These are phyloP conservation scores for Pyrus pyrifolia DNA, from an alignment of 306 rosid genomes.

Conservation along the genomic window DNA sequence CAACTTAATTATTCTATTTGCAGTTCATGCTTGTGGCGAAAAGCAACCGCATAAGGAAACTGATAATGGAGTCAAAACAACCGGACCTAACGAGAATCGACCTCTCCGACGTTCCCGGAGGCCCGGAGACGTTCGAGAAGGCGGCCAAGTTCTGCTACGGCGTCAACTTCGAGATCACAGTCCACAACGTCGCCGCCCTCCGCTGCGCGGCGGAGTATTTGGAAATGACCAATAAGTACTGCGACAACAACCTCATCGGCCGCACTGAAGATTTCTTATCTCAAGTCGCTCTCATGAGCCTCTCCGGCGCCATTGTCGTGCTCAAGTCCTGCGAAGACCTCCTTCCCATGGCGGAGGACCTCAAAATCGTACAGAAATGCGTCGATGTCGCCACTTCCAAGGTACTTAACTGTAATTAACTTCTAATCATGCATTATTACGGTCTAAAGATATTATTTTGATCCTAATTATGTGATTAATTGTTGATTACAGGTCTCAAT, in stretches of 20 bases:
- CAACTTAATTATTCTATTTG: neutral
- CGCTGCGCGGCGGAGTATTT: slow-evolving; percentile 80
- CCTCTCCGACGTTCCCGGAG: slow-evolving; percentile 74
- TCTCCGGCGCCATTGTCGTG: slow-evolving; percentile 51
- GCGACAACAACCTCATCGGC: slow-evolving; percentile 53
- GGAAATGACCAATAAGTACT: slow-evolving; percentile 67
- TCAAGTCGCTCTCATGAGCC: slow-evolving; percentile 56
- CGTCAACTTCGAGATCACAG: slow-evolving; percentile 81
- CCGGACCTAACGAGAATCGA: slow-evolving; percentile 55
- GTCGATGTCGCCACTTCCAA: slow-evolving; percentile 42
- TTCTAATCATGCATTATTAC: neutral
- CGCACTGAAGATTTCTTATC: slow-evolving; percentile 71
- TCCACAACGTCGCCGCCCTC: slow-evolving; percentile 64
- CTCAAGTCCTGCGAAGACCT: slow-evolving; percentile 57
- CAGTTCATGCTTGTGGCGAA: slow-evolving; percentile 89
- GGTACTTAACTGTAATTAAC: slow-evolving; percentile 6
- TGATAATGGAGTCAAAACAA: slow-evolving; percentile 54
- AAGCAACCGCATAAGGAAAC: slow-evolving; percentile 72
- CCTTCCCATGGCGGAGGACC: slow-evolving; percentile 44
- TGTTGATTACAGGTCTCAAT: slow-evolving; percentile 28
- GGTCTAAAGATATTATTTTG: too few relatives aligned
- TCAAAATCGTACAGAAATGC: slow-evolving; percentile 46
- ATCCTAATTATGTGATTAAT: neutral
- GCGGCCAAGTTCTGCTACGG: slow-evolving; percentile 92
- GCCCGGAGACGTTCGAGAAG: slow-evolving; percentile 74